Evolutionary conservation across 2,329 filamentous ascomycete species (phyloP), one percentile per base, ranked within the genome.

Genomic region (Fusarium multiceps): DNA sequence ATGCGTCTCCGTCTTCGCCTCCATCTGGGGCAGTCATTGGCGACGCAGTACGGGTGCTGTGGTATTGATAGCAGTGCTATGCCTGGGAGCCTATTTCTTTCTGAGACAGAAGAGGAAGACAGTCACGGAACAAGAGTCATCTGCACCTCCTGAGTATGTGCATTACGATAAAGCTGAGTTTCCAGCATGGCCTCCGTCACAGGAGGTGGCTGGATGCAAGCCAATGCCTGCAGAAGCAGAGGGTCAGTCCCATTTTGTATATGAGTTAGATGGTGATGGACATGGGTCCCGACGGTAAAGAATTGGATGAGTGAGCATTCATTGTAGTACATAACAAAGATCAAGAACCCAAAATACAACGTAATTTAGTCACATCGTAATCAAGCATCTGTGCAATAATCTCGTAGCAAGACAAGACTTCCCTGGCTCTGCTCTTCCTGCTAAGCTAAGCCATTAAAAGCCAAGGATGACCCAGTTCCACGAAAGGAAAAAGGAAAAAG

Each of bases 21-120:
- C 47, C 60, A 14, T 65, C 63, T 12, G 59, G 51, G 3, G 56
- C 32, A 10, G 48, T 66, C 1, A 63, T 70, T 9, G 57, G 68
- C 13, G 63, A 59, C 27, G 56, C 47, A 40, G 59, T 70, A 13
- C 55, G n/a, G 59, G 53, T 14, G 50, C 8, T 23, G 40, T 59
- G 3, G 57, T 59, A 2, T 55, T 23, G 20, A 32, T 65, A n/a
- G 43, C 16, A 12, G 20, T 57, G 7, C 13, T 68, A 8, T 32
- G 53, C 7, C 40, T 71, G 7, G 59, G 45, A 23, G 18, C 57
- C 4, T 57, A 55, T 28, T 55, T 61, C 20, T n/a, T 59, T 13
- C 5, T 68, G 6, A 51, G 66, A 12, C 50, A 23, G 25, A 67
- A 34, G 40, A 67, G 49, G 28, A 48, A 32, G 4, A 16, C 48